These are phyloP conservation scores for Garcia nutans DNA, from an alignment of 345 rosid species.

Conservation along the genomic window DNA sequence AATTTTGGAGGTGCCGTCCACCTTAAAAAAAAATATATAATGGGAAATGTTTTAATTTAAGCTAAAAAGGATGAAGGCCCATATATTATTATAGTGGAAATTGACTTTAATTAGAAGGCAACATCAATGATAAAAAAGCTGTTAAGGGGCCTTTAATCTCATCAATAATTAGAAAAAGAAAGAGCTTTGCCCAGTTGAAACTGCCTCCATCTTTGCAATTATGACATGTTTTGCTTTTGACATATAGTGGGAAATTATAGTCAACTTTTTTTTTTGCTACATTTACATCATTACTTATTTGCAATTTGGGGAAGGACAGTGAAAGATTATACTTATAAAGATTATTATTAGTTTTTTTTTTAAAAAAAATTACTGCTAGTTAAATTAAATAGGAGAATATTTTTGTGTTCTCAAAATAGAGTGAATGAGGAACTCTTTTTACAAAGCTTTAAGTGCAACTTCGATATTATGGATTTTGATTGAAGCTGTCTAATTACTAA, in stretches of 20 bases:
- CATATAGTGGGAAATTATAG: constrained; percentile 34
- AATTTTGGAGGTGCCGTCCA: too few species aligned
- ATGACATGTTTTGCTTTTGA: constrained; percentile 35
- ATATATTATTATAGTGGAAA: constrained; percentile 6
- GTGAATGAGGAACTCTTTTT: neutral
- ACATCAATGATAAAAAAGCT: constrained; percentile 23
- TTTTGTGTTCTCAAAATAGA: neutral
- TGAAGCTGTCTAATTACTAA: constrained; percentile 1
- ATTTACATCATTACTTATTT: constrained; percentile 26
- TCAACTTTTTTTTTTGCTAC: constrained; percentile 45
- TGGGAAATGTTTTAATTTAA: too few species aligned
- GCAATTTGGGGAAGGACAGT: too few species aligned
- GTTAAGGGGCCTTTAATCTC: constrained; percentile 22
- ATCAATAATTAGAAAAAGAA: constrained; percentile 20
- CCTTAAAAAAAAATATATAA: too few species aligned
- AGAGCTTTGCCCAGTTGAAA: constrained; percentile 26
- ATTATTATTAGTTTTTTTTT: too few species aligned
- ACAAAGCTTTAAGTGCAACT: neutral
- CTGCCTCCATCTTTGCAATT: constrained; percentile 22
- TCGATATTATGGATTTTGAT: neutral
- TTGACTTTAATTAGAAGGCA: constrained; percentile 38
- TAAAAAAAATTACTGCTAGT: constrained; percentile 5
- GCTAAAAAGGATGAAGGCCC: neutral
- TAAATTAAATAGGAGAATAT: too few species aligned
- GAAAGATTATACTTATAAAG: too few species aligned